phyloP scores from a whole-genome alignment of 345 rosid genomes.

The Clarkia xantiana region DNA sequence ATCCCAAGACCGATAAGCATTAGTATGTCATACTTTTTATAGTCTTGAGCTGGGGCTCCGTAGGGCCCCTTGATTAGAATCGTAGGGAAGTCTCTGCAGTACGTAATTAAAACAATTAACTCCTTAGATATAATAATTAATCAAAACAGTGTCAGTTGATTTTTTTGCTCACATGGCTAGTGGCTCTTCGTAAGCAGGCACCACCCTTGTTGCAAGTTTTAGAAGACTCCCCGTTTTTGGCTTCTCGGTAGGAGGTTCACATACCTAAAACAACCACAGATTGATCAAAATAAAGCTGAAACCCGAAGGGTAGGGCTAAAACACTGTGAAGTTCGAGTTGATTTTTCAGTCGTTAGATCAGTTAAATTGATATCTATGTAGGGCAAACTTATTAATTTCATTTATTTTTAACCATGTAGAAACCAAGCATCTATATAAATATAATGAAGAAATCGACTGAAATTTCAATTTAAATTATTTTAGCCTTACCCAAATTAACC shows the following conservation, averaged over 20 bases:
- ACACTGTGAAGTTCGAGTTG: too few species aligned
- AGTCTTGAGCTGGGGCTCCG: slow-evolving; percentile 93
- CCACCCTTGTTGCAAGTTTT: slow-evolving; percentile 58
- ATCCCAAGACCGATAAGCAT: slow-evolving; percentile 78
- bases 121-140: too few species aligned
- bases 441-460: too few species aligned
- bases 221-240: slow-evolving; percentile 27
- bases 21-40: slow-evolving; percentile 58
- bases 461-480: too few species aligned
- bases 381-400: too few species aligned
- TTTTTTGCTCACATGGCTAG: slow-evolving; percentile 27
- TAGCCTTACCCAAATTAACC: too few species aligned
- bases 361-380: too few species aligned
- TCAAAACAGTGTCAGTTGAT: too few species aligned
- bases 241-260: slow-evolving; percentile 36
- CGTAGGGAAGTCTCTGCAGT: slow-evolving; percentile 44
- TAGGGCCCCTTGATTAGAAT: slow-evolving; percentile 75
- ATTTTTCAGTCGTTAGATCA: too few species aligned
- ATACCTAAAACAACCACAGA: slow-evolving; percentile 27
- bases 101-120: slow-evolving; percentile 3
- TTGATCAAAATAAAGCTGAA: not conserved
- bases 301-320: too few species aligned
- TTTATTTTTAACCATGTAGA: too few species aligned
- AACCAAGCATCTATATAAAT: too few species aligned
- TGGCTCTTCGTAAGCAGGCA: slow-evolving; percentile 23